Evolutionary conservation across 345 rosid species (phyloP), one percentile per base, ranked within the genome.

Genomic region (Rubroshorea leprosula): DNA sequence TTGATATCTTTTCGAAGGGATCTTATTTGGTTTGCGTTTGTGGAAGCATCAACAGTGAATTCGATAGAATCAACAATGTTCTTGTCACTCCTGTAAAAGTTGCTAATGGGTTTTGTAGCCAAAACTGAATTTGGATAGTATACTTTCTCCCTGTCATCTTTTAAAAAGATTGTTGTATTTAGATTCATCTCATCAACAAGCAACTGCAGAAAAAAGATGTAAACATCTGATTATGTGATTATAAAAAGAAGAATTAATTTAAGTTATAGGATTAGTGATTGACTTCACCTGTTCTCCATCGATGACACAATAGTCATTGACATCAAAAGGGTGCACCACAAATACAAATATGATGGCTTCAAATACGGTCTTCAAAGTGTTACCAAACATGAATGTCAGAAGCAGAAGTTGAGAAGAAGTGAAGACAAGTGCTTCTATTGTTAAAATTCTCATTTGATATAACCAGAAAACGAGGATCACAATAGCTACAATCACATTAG

Each of bases 181-280:
- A 89, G 68, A 66, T 89, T 86, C 89, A 85, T 80, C 68, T 89
- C 96, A 70, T 86, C 96, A 14, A 89, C 94, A 14, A 82, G 31
- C 89, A 89, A 67, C 96, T 89, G 86, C 44, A 41, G 59, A 35
- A 8, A 0, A 58, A 31, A 35, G 54, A 61, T 3, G 8, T 8
- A 4, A 27, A 27, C 8, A 27, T 27, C 31, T 29, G 23, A 12
- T 49, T 61, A 48, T 45, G 44, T 3, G 22, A 60, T 5, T 18
- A 39, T 35, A 35, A 53, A 0, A 17, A 2, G 38, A 4, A 25
- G 18, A 19, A 27, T 4, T 27, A 27, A 27, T 27, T 27, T 27
- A 27, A n/a, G n/a, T n/a, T n/a, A n/a, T n/a, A n/a, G n/a, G n/a
- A n/a, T n/a, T n/a, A n/a, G 49, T 24, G 39, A 5, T 5, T 19